Evolutionary conservation across 1,284 basidiomycete species (phyloP).

Genomic region (Jaminaea rosea): DNA sequence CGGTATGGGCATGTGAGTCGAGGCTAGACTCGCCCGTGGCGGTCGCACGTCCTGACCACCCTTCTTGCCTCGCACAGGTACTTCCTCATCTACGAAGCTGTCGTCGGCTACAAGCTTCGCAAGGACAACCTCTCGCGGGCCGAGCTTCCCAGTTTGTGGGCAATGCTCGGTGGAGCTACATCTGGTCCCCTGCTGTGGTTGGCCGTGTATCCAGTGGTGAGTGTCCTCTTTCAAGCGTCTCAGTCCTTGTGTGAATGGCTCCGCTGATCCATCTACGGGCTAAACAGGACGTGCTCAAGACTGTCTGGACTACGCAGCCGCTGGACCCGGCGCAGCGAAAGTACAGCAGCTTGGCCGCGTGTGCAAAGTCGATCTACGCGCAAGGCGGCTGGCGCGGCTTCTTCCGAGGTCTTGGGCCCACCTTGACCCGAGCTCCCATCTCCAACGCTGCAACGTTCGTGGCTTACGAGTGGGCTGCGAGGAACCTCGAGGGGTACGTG

Average conservation of each 20-base stretch:
- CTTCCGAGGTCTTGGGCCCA: constrained; percentile 78
- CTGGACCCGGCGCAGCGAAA: constrained; percentile 52
- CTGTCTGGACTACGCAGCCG: constrained; percentile 80
- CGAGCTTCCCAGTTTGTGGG: constrained; percentile 25
- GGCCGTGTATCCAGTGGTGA: not conserved
- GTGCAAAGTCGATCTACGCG: constrained; percentile 68
- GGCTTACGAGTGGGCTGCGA: constrained; percentile 29
- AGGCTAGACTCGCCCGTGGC: constrained; percentile 7
- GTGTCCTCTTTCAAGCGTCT: constrained; percentile 59
- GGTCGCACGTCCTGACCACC: not conserved
- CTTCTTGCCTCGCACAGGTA: too few relatives aligned
- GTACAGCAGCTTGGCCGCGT: constrained; percentile 73
- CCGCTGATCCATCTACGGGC: too few relatives aligned
- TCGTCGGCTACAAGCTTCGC: constrained; percentile 67
- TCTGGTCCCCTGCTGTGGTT: constrained; percentile 21
- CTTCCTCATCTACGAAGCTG: constrained; percentile 85
- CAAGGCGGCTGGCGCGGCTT: constrained; percentile 77
- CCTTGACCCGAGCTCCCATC: constrained; percentile 52
- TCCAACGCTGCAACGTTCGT: constrained; percentile 45
- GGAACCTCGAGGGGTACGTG: constrained; percentile 6
- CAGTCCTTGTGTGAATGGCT: constrained; percentile 59
- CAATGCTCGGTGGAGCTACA: constrained; percentile 37
- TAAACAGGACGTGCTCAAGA: constrained; percentile 63
- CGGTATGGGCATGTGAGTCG: constrained; percentile 44
- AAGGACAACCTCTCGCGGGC: constrained; percentile 36